phyloP scores from a whole-genome alignment of 2,329 filamentous ascomycete species.

The Thelonectria blattea region DNA sequence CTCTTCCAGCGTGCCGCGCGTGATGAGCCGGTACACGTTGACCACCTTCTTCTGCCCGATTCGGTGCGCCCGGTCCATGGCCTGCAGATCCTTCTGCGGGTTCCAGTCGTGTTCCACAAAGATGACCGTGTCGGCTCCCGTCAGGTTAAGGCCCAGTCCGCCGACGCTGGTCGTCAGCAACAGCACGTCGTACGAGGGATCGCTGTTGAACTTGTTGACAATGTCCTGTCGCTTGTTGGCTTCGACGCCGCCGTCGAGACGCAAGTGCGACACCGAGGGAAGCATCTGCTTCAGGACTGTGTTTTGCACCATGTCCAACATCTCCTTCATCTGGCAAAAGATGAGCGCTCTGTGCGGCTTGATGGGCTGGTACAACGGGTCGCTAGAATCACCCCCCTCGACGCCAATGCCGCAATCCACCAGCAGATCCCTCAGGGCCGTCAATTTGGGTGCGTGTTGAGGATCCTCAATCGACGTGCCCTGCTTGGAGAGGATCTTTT shows the following conservation, averaged over 20 bases:
- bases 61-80: constrained; percentile 97
- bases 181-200: constrained; percentile 94
- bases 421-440: constrained; percentile 87
- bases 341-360: constrained; percentile 95
- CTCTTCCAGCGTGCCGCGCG: constrained; percentile 93
- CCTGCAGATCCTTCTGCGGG: constrained; percentile 96
- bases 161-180: constrained; percentile 95
- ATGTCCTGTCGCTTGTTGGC: constrained; percentile 95
- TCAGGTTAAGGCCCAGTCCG: constrained; percentile 91
- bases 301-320: constrained; percentile 98
- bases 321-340: constrained; percentile 99
- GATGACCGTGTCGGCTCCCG: constrained; percentile 96
- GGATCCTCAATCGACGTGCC: constrained; percentile 85
- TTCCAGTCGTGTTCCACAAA: constrained; percentile 99
- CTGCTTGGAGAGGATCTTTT: constrained; percentile 77
- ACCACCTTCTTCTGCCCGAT: constrained; percentile 99
- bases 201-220: constrained; percentile 98
- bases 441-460: constrained; percentile 89
- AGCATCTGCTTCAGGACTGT: constrained; percentile 89
- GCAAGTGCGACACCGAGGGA: constrained; percentile 90
- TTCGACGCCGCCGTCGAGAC: constrained; percentile 93
- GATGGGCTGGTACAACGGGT: constrained; percentile 77
- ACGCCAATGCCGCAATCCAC: constrained; percentile 97
- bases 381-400: constrained; percentile 65
- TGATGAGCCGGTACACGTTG: constrained; percentile 97